Conservation (phyloP, 1,284 basidiomycete species). For the Bothia castanella region DNA sequence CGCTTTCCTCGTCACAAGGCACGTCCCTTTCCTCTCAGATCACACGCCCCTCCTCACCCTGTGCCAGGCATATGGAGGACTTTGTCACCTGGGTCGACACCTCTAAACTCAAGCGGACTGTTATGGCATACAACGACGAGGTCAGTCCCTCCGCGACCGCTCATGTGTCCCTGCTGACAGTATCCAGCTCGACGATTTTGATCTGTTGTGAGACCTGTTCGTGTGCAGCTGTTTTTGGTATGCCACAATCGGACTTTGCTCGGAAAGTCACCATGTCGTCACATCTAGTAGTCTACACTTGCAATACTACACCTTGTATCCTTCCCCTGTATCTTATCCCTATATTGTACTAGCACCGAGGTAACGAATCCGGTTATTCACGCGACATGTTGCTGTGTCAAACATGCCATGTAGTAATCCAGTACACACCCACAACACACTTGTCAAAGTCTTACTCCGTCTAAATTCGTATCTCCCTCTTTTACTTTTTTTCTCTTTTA, state of each 20-base stretch:
- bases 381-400: slow-evolving; percentile 20
- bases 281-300: not conserved
- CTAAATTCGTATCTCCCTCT: slow-evolving; percentile 4
- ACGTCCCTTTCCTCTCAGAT: slow-evolving; percentile 16
- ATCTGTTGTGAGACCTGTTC: slow-evolving; percentile 74
- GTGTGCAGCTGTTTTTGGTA: not conserved
- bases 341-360: slow-evolving; percentile 6
- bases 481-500: slow-evolving; percentile 9
- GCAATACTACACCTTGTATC: not conserved
- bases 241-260: slow-evolving; percentile 11
- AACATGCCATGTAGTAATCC: slow-evolving; percentile 14
- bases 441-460: slow-evolving; percentile 1
- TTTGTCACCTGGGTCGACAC: slow-evolving; percentile 99
- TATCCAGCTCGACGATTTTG: slow-evolving; percentile 82
- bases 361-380: slow-evolving; percentile 21
- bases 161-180: slow-evolving; percentile 11
- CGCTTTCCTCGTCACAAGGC: slow-evolving; percentile 92
- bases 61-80: slow-evolving; percentile 88
- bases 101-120: slow-evolving; percentile 92
- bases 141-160: slow-evolving; percentile 39
- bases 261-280: slow-evolving; percentile 3
- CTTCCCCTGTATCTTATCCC: not conserved
- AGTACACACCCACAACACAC: slow-evolving; percentile 3
- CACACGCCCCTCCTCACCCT: slow-evolving; percentile 9
- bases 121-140: slow-evolving; percentile 97